phyloP scores from a whole-genome alignment of 257 asterid species.

The Solanum habrochaites region DNA sequence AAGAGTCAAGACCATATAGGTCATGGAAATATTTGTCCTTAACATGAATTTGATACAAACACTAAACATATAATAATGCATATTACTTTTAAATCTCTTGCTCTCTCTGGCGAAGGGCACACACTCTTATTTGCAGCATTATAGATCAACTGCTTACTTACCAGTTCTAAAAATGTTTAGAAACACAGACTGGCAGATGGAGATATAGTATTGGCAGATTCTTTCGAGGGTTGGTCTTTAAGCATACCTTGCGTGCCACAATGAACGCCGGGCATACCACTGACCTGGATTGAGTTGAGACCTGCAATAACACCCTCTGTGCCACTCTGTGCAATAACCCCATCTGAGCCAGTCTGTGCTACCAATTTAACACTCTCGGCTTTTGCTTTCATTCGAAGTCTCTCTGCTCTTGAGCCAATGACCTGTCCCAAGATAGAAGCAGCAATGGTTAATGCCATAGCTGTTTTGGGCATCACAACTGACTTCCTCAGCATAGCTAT shows the following conservation, averaged over 20 bases:
- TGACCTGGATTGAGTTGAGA: constrained; percentile 16
- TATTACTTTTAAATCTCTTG: neutral
- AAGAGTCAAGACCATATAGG: neutral
- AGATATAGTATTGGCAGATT: constrained; percentile 18
- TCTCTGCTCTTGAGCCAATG: constrained; percentile 77
- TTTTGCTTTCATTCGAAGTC: constrained; percentile 46
- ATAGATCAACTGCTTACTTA: neutral
- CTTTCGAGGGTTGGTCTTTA: constrained; percentile 26
- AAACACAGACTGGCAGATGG: constrained; percentile 43
- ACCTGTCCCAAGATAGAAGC: constrained; percentile 71
- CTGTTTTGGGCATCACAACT: constrained; percentile 70
- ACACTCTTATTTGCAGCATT: neutral
- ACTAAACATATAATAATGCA: neutral
- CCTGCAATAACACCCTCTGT: constrained; percentile 1
- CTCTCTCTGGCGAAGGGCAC: neutral
- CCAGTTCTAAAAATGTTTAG: constrained; percentile 11
- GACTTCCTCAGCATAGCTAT: constrained; percentile 87
- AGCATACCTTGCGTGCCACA: constrained; percentile 22
- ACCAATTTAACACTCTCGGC: constrained; percentile 28
- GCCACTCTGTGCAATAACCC: constrained; percentile 4
- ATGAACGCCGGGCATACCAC: constrained; percentile 13
- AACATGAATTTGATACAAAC: neutral
- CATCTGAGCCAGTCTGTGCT: constrained; percentile 11
- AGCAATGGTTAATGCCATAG: constrained; percentile 76
- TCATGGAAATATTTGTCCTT: neutral